phyloP scores from a whole-genome alignment of 2,329 filamentous ascomycete genomes.

The Phoma sp. region DNA sequence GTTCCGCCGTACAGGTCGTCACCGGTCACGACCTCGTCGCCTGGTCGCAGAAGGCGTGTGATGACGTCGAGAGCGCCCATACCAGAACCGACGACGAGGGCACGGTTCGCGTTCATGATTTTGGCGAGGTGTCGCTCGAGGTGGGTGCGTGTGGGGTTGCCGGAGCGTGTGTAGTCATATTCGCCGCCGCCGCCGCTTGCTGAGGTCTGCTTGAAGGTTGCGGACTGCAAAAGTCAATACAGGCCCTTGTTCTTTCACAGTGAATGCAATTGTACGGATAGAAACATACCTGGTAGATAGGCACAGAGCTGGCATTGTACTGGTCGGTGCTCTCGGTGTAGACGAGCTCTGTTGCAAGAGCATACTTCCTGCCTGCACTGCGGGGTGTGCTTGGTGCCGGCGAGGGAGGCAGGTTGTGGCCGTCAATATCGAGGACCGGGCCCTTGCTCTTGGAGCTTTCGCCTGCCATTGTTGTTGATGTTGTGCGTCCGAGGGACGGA shows the following conservation, averaged over 20 bases:
- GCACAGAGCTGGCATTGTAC: constrained; percentile 94
- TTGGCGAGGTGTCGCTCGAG: constrained; percentile 96
- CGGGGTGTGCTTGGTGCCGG: constrained; percentile 91
- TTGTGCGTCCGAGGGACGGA: constrained; percentile 22
- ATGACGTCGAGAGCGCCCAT: constrained; percentile 99
- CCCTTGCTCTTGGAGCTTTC: constrained; percentile 44
- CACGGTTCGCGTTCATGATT: constrained; percentile 95
- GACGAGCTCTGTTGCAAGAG: constrained; percentile 93
- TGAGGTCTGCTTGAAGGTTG: constrained; percentile 94
- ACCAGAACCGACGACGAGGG: constrained; percentile 91
- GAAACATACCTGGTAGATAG: constrained; percentile 82
- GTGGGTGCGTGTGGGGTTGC: constrained; percentile 95
- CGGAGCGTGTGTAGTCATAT: constrained; percentile 98
- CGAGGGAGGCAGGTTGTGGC: constrained; percentile 61
- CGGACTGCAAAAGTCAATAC: constrained; percentile 66
- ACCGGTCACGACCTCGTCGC: constrained; percentile 96
- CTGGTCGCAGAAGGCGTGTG: constrained; percentile 84
- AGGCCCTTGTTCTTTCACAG: neutral
- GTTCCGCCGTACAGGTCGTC: constrained; percentile 97
- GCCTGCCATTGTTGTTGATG: constrained; percentile 36
- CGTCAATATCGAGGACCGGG: constrained; percentile 49
- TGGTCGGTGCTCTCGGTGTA: constrained; percentile 97
- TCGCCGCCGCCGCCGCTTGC: constrained; percentile 80
- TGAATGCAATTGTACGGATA: neutral
- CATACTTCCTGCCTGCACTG: constrained; percentile 80